These are phyloP conservation scores for Puccinia hordei DNA, from an alignment of 1,284 basidiomycete genomes.

Conservation along the genomic window DNA sequence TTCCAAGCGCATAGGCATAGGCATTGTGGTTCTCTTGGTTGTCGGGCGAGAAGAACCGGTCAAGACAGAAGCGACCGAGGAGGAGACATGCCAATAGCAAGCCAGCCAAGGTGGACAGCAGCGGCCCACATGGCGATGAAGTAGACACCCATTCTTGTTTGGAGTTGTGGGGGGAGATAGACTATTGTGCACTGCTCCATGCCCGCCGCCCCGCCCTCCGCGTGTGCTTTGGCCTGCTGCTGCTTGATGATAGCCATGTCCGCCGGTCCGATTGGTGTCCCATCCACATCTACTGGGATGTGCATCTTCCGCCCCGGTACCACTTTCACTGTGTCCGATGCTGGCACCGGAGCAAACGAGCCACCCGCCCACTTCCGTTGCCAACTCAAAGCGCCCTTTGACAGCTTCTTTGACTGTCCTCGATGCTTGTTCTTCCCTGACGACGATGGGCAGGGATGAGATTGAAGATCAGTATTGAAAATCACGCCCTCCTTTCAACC, in stretches of 20 bases:
- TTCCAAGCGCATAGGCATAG: slow-evolving; percentile 45
- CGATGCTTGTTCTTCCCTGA: slow-evolving; percentile 32
- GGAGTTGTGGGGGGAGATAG: slow-evolving; percentile 78
- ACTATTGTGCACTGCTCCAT: slow-evolving; percentile 76
- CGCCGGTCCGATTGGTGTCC: slow-evolving; percentile 67
- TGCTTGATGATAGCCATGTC: slow-evolving; percentile 66
- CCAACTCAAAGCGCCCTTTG: slow-evolving; percentile 11
- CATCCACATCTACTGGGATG: slow-evolving; percentile 68
- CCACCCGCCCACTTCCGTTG: slow-evolving; percentile 60
- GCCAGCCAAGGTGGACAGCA: slow-evolving; percentile 29
- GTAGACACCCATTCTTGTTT: slow-evolving; percentile 69
- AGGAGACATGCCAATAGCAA: slow-evolving; percentile 35
- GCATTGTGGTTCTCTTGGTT: slow-evolving; percentile 36
- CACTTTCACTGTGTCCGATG: slow-evolving; percentile 65
- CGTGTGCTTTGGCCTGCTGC: slow-evolving; percentile 71
- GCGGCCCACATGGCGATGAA: slow-evolving; percentile 37
- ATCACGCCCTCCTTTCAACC: slow-evolving; percentile 17
- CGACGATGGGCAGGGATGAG: background rate
- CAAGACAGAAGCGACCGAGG: slow-evolving; percentile 34
- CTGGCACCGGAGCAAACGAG: slow-evolving; percentile 75
- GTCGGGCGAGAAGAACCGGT: slow-evolving; percentile 27
- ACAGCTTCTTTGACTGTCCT: background rate
- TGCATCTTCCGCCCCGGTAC: slow-evolving; percentile 65
- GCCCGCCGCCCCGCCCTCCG: slow-evolving; percentile 67
- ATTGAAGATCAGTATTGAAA: slow-evolving; percentile 11